Base-by-base conservation (phyloP, 2,329 filamentous ascomycete species). In the Ophiocordyceps camponoti-saundersi region DNA sequence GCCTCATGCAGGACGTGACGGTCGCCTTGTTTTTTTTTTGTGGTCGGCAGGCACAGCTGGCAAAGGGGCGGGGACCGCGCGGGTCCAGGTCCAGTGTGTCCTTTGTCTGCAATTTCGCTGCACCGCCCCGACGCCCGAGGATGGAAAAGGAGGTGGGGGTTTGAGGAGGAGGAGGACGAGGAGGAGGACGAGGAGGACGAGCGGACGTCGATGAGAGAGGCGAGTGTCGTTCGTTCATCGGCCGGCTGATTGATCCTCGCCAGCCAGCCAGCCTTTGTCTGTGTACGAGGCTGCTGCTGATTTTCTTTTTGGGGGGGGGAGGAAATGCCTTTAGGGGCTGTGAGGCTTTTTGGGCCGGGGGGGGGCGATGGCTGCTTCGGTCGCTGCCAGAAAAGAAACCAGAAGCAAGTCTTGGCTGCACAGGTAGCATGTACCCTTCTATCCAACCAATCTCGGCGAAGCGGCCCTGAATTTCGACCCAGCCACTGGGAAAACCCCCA, bases 1-100 rank as follows among this genome's bases (percentile, higher is more conserved):
- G 52, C 54, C 55, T 56, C 62, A 65, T 65, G 56, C 61, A 59
- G 57, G 51, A 16, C 36, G 16, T 18, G 36, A 40, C 36, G 36
- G n/a, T 10, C 36, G 36, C 36, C 36, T 40, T 40, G 36, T 40
- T 40, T 40, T 40, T 40, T 20, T 20, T 34, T 34, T 15, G 6
- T 32, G 11, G 11, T 34, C 11, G 32, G 32, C 32, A 13, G 32
- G 20, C 8, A 18, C 36, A 40, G 36, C 36, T 40, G 36, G 23
- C 13, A 40, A 32, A 39, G 21, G 20, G 20, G 36, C 36, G 40
- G 40, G 12, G n/a, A 8, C 15, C 34, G 34, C 15, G 34, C n/a
- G 15, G 34, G 21, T 23, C 10, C 18, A 18, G 39, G 18, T 42
- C 22, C 36, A 20, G 29, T n/a, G 13, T 13, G 16, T 39, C 39